A percentile compares a stretch with the other conserved stretches of the same genome.
Evolutionary conservation across 2,329 filamentous ascomycete species (phyloP).

Genomic region (Metarhizium brunneum): DNA sequence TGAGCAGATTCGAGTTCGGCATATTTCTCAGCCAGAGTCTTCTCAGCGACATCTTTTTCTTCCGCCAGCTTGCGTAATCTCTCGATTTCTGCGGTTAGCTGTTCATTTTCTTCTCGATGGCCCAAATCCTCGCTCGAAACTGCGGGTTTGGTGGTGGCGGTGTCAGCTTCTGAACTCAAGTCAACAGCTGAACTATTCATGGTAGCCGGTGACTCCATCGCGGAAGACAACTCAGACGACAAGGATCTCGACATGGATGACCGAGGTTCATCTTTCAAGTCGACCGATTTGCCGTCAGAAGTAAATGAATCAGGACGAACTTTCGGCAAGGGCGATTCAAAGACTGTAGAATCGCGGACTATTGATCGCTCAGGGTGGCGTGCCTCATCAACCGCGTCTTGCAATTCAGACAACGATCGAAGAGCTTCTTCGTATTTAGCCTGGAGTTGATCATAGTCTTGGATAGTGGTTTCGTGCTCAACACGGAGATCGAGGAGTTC

Average conservation of each 20-base stretch:
- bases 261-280: conserved; percentile 53
- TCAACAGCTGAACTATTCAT: conserved; percentile 54
- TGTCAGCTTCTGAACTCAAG: conserved; percentile 27
- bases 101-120: conserved; percentile 26
- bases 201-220: conserved; percentile 63
- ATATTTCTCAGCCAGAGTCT: conserved; percentile 67
- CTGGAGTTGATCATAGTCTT: conserved; percentile 72
- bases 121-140: conserved; percentile 29
- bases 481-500: conserved; percentile 85
- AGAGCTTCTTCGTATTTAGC: conserved; percentile 88
- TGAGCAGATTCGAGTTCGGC: conserved; percentile 76
- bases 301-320: conserved; percentile 73
- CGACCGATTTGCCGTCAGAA: conserved; percentile 64
- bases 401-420: conserved; percentile 70
- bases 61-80: conserved; percentile 59
- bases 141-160: conserved; percentile 35
- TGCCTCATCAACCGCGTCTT: conserved; percentile 75
- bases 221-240: conserved; percentile 87
- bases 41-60: conserved; percentile 70
- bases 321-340: conserved; percentile 31
- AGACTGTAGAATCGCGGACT: conserved; percentile 47
- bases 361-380: conserved; percentile 46
- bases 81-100: conserved; percentile 57
- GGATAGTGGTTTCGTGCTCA: conserved; percentile 77
- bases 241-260: conserved; percentile 77